Percentiles rank a stretch among this genome's conserved stretches.
These are phyloP conservation scores for Colletotrichum siamense DNA, from an alignment of 2,329 filamentous ascomycete species.

Conservation along the genomic window DNA sequence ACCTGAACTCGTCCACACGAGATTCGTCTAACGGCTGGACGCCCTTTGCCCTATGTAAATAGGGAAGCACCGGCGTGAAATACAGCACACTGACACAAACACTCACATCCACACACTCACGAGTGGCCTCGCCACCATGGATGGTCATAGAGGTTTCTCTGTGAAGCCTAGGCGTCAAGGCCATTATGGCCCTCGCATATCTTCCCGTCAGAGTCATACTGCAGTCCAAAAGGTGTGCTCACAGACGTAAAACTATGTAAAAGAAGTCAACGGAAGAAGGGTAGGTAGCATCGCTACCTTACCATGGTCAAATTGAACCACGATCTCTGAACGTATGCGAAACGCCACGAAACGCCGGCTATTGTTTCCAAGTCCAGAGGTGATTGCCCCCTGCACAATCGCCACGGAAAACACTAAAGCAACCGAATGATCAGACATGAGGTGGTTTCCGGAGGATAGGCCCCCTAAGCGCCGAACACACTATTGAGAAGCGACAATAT, in stretches of 20 bases:
- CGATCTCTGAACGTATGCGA: background rate
- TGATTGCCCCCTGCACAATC: fast-evolving
- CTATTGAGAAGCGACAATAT: background rate
- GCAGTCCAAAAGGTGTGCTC: no score
- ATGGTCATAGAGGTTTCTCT: no score
- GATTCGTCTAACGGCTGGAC: background rate
- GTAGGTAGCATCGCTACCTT: background rate
- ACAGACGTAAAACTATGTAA: fast-evolving
- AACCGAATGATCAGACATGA: background rate
- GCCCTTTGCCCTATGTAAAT: background rate
- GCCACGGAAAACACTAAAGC: fast-evolving
- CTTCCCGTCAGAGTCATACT: no score
- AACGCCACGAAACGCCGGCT: background rate
- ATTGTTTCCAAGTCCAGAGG: background rate
- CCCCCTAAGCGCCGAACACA: background rate
- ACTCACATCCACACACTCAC: background rate
- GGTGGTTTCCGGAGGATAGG: background rate
- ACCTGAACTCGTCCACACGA: background rate
- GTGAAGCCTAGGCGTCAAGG: no score
- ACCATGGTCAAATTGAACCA: background rate
- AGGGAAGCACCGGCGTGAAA: background rate
- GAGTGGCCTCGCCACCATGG: background rate
- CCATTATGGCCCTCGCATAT: no score
- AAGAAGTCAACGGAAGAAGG: no score
- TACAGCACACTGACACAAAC: background rate